A percentile compares a stretch with the other conserved stretches of the same genome.
phyloP scores from a whole-genome alignment of 2,329 filamentous ascomycete species.

The Aspergillus candidus region DNA sequence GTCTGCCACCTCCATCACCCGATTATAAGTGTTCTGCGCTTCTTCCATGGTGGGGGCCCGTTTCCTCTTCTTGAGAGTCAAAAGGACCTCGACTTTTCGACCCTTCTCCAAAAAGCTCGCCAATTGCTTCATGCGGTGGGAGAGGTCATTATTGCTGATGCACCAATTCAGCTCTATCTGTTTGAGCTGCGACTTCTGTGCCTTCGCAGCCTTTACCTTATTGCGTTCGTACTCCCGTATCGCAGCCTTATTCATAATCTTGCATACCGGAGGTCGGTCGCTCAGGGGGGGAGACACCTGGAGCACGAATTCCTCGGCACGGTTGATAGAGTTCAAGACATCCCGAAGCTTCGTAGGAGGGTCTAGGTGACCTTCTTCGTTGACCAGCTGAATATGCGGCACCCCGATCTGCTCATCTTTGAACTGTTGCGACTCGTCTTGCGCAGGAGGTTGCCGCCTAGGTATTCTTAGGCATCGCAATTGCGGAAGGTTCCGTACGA shows the following conservation, averaged over 20 bases:
- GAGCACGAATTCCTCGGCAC: slow-evolving; percentile 46
- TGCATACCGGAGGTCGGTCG: slow-evolving; percentile 57
- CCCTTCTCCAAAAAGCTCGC: slow-evolving; percentile 67
- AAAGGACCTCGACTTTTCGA: slow-evolving; percentile 64
- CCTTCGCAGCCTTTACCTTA: slow-evolving; percentile 33
- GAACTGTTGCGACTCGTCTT: slow-evolving; percentile 11
- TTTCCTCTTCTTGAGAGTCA: slow-evolving; percentile 62
- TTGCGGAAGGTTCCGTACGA: slow-evolving; percentile 5
- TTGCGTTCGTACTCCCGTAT: slow-evolving; percentile 43
- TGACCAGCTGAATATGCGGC: slow-evolving; percentile 29
- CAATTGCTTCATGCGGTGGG: slow-evolving; percentile 63
- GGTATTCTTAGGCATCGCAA: slow-evolving; percentile 14
- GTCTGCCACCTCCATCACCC: slow-evolving; percentile 42
- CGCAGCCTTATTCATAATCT: slow-evolving; percentile 57
- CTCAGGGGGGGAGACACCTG: slow-evolving; percentile 38
- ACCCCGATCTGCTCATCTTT: slow-evolving; percentile 32
- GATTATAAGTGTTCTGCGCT: slow-evolving; percentile 52
- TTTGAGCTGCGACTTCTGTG: slow-evolving; percentile 50
- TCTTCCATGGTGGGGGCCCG: slow-evolving; percentile 57
- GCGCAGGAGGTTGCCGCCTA: neutral
- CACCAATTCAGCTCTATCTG: slow-evolving; percentile 88
- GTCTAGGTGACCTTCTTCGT: slow-evolving; percentile 27
- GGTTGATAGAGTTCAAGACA: slow-evolving; percentile 44
- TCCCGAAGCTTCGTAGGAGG: slow-evolving; percentile 22
- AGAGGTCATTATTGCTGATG: slow-evolving; percentile 68